phyloP scores from a whole-genome alignment of 768 basidiomycete species.

The Auricularia sp. region DNA sequence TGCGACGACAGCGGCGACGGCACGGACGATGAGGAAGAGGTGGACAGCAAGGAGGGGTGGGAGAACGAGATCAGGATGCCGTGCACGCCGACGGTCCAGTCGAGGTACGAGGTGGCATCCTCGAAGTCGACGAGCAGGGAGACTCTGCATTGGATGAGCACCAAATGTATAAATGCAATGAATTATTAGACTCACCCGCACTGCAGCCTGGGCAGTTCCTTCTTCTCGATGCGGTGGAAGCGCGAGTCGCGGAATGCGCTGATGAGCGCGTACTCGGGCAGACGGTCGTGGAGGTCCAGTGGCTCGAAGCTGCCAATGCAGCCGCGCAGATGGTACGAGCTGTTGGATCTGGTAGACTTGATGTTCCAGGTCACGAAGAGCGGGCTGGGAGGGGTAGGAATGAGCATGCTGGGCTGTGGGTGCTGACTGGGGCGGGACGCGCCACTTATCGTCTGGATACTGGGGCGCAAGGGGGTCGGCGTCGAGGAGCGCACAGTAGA shows the following conservation, averaged over 20 bases:
- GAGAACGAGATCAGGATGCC: constrained; percentile 86
- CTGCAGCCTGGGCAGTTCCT: constrained; percentile 71
- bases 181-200: constrained; percentile 58
- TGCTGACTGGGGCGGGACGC: constrained; percentile 19
- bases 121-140: constrained; percentile 94
- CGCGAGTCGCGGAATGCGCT: constrained; percentile 85
- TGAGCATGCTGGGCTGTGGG: neutral
- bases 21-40: constrained; percentile 30
- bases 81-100: constrained; percentile 89
- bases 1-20: constrained; percentile 15
- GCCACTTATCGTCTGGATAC: constrained; percentile 76
- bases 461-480: constrained; percentile 46
- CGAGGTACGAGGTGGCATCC: constrained; percentile 71
- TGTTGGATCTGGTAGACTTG: constrained; percentile 48
- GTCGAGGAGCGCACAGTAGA: constrained; percentile 64
- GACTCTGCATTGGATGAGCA: constrained; percentile 39
- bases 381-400: constrained; percentile 40
- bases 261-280: constrained; percentile 84
- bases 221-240: constrained; percentile 68
- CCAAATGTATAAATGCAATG: constrained; percentile 6
- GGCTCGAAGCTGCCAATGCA: constrained; percentile 93
- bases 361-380: constrained; percentile 97
- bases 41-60: constrained; percentile 54
- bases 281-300: constrained; percentile 58
- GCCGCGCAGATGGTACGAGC: constrained; percentile 62